A percentile compares a stretch with the other conserved stretches of the same genome.
Evolutionary conservation across 2,329 filamentous ascomycete genomes (phyloP).

Genomic region (Escovopsis weberi): DNA sequence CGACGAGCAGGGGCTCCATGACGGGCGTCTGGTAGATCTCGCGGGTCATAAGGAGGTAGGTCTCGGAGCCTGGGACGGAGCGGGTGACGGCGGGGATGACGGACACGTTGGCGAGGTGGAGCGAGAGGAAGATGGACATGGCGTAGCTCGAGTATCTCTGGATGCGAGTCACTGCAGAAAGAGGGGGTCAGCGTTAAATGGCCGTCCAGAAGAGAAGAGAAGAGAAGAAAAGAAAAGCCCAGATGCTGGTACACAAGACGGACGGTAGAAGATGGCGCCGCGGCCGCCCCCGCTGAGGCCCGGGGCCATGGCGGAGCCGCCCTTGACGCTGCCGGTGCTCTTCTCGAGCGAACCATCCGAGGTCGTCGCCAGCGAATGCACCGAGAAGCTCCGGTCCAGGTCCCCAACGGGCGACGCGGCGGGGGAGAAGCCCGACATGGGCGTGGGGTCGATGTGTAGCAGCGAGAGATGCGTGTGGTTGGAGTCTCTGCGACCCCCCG

Average conservation of each 20-base stretch:
- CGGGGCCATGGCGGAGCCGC: slow-evolving; percentile 29
- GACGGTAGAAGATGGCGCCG: slow-evolving; percentile 63
- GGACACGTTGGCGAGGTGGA: slow-evolving; percentile 72
- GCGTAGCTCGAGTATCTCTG: slow-evolving; percentile 86
- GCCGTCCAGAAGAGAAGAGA: neutral
- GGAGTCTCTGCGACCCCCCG: slow-evolving; percentile 24
- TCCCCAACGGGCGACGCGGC: slow-evolving; percentile 14
- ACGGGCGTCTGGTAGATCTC: slow-evolving; percentile 81
- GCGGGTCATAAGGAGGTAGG: slow-evolving; percentile 77
- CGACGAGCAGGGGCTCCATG: slow-evolving; percentile 67
- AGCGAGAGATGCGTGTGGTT: slow-evolving; percentile 49
- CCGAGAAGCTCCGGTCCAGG: neutral
- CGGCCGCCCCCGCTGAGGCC: slow-evolving; percentile 47
- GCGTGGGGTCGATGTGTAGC: slow-evolving; percentile 67
- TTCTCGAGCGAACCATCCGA: slow-evolving; percentile 11
- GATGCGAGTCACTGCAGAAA: slow-evolving; percentile 33
- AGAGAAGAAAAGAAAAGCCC: neutral
- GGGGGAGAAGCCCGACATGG: slow-evolving; percentile 41
- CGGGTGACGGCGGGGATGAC: slow-evolving; percentile 62
- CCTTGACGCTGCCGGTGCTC: slow-evolving; percentile 19
- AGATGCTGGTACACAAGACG: slow-evolving; percentile 14
- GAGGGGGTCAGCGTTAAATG: slow-evolving; percentile 1
- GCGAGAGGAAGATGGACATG: slow-evolving; percentile 58
- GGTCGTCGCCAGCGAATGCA: slow-evolving; percentile 17
- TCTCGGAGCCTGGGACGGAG: slow-evolving; percentile 61